These are phyloP conservation scores for Usnea hakonensis DNA, from an alignment of 495 filamentous ascomycete genomes.

Conservation along the genomic window DNA sequence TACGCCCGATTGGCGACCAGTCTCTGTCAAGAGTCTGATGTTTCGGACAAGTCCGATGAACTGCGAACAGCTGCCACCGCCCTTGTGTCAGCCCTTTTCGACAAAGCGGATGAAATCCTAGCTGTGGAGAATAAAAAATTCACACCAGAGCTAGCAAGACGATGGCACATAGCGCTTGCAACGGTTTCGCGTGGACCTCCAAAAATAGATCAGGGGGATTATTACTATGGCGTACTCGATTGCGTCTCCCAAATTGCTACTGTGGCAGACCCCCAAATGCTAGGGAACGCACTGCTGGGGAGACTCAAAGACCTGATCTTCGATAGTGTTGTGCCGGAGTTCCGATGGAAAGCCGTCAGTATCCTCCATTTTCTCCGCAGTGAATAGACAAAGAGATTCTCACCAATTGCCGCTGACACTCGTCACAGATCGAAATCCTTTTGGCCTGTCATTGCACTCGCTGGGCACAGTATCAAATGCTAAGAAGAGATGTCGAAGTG, in stretches of 20 bases:
- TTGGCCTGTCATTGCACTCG: background rate
- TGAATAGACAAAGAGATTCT: too few species aligned
- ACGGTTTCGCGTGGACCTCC: background rate
- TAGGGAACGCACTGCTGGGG: background rate
- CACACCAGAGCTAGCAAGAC: background rate
- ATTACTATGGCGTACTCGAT: constrained; percentile 6
- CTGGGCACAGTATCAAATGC: background rate
- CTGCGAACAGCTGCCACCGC: background rate
- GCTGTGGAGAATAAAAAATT: background rate
- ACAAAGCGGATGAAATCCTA: background rate
- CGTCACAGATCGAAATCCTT: background rate
- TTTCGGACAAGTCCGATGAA: background rate
- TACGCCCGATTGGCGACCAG: background rate
- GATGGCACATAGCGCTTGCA: background rate
- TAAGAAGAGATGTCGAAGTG: background rate
- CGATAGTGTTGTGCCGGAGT: background rate
- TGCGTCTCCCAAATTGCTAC: constrained; percentile 2
- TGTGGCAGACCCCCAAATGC: background rate
- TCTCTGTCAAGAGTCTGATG: background rate
- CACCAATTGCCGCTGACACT: background rate
- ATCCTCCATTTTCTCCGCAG: background rate
- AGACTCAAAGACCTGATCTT: background rate
- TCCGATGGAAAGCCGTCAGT: constrained; percentile 18
- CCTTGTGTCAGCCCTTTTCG: background rate
- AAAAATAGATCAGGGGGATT: constrained; percentile 1